Percentiles rank a stretch among this genome's conserved stretches.
Evolutionary conservation across 805 yeast species (phyloP).

Genomic region (Metschnikowia gelsemii): DNA sequence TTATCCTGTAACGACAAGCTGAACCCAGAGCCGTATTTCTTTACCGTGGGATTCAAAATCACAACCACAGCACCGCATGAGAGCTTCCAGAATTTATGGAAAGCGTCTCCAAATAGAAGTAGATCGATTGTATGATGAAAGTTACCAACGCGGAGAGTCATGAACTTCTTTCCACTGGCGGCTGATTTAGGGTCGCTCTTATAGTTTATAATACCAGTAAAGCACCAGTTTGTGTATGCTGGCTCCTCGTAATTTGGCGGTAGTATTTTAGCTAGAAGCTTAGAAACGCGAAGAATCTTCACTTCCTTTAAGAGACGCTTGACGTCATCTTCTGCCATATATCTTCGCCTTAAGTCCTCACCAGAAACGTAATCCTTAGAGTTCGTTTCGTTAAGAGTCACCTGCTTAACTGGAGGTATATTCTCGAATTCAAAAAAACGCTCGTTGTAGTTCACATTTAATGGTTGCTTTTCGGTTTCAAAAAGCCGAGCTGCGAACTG

Average conservation of each 20-base stretch:
- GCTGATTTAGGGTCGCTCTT: conserved; percentile 57
- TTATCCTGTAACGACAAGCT: conserved; percentile 54
- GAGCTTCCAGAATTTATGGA: conserved; percentile 69
- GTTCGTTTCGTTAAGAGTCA: conserved; percentile 3
- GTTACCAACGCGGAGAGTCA: conserved; percentile 65
- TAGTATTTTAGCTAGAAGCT: conserved; percentile 59
- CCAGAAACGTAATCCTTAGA: conserved; percentile 16
- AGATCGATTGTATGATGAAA: conserved; percentile 60
- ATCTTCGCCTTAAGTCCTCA: conserved; percentile 15
- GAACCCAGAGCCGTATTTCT: conserved; percentile 38
- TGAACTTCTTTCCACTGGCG: conserved; percentile 45
- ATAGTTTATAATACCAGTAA: conserved; percentile 62
- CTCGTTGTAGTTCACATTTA: conserved; percentile 13
- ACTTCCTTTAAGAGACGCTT: conserved; percentile 42
- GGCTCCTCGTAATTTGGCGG: conserved; percentile 74
- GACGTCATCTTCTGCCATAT: conserved; percentile 3
- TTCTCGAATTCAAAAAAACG: conserved; percentile 20
- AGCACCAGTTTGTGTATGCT: conserved; percentile 71
- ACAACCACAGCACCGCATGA: conserved; percentile 73
- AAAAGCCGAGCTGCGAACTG: conserved; percentile 18
- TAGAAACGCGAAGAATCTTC: conserved; percentile 56
- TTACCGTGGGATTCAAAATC: conserved; percentile 70
- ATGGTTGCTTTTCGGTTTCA: conserved; percentile 1
- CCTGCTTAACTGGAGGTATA: conserved; percentile 11
- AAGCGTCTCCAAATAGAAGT: conserved; percentile 65